Conservation (phyloP, 2,329 filamentous ascomycete genomes). For the Fusarium anthophilum region DNA sequence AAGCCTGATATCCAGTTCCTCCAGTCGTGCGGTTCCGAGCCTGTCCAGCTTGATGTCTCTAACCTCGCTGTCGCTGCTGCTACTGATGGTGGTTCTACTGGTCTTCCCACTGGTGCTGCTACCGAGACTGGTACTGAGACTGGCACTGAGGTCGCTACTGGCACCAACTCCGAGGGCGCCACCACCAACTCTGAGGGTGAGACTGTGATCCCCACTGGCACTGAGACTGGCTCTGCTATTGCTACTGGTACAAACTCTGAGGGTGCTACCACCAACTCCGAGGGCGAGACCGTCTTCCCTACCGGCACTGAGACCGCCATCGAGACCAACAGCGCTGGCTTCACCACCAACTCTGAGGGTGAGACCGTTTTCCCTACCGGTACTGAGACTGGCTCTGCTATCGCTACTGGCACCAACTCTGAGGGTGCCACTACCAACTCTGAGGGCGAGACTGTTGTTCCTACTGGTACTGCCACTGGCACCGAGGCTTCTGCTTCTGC, state of each 20-base stretch:
- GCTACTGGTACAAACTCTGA: not conserved
- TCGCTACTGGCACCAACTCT: too few species aligned
- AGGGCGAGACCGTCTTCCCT: constrained; percentile 34
- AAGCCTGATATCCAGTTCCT: constrained; percentile 1
- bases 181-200: constrained; percentile 10
- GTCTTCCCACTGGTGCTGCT: not conserved
- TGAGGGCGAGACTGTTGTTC: not conserved
- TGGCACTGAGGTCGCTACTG: not conserved
- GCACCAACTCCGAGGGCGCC: not conserved
- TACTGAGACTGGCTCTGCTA: not conserved
- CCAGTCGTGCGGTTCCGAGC: constrained; percentile 13
- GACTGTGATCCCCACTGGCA: not conserved
- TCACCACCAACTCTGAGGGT: not conserved
- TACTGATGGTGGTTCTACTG: not conserved
- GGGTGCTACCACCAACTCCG: constrained; percentile 1
- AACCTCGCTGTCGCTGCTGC: constrained; percentile 11
- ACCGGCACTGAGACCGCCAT: not conserved
- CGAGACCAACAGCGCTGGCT: constrained; percentile 27
- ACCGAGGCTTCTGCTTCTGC: constrained; percentile 40
- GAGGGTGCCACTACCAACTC: not conserved
- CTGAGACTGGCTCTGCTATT: not conserved
- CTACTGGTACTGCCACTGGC: constrained; percentile 20
- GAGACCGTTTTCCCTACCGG: constrained; percentile 39
- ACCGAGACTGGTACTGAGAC: constrained; percentile 36
- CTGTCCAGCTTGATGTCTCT: not conserved